Conservation (phyloP, 371 early-diverging fungal genomes). For the Syncephalis plumigaleata region DNA sequence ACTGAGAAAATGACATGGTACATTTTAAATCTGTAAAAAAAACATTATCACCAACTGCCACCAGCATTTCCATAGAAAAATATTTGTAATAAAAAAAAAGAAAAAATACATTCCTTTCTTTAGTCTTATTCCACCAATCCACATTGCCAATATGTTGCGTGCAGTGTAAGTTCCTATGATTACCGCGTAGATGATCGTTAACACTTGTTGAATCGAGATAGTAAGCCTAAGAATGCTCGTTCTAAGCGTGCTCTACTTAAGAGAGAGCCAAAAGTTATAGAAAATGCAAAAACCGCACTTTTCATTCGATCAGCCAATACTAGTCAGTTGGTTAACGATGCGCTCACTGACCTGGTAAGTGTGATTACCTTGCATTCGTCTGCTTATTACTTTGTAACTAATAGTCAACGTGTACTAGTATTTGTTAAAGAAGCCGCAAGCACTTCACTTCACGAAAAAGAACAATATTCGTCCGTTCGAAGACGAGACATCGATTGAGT, state of each 20-base stretch:
- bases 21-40: too few species aligned
- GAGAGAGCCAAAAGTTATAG: slow-evolving; percentile 76
- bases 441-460: slow-evolving; percentile 74
- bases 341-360: slow-evolving; percentile 74
- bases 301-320: slow-evolving; percentile 81
- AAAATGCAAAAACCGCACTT: slow-evolving; percentile 79
- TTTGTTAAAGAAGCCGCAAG: slow-evolving; percentile 79
- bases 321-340: slow-evolving; percentile 61
- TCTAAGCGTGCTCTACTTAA: slow-evolving; percentile 70
- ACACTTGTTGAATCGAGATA: slow-evolving; percentile 5
- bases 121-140: too few species aligned
- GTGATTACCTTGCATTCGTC: neutral
- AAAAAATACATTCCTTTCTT: too few species aligned
- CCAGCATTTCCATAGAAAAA: too few species aligned
- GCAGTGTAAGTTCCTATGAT: too few species aligned
- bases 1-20: too few species aligned
- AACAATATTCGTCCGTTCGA: slow-evolving; percentile 95
- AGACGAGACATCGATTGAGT: slow-evolving; percentile 77
- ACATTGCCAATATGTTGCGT: neutral
- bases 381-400: neutral
- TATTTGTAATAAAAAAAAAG: too few species aligned
- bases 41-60: too few species aligned
- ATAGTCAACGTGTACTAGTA: slow-evolving; percentile 50
- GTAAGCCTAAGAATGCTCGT: slow-evolving; percentile 70
- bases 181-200: too few species aligned